Evolutionary conservation across 2,329 filamentous ascomycete species (phyloP), one percentile per base, ranked within the genome.

Genomic region (Beauveria brongniartii): DNA sequence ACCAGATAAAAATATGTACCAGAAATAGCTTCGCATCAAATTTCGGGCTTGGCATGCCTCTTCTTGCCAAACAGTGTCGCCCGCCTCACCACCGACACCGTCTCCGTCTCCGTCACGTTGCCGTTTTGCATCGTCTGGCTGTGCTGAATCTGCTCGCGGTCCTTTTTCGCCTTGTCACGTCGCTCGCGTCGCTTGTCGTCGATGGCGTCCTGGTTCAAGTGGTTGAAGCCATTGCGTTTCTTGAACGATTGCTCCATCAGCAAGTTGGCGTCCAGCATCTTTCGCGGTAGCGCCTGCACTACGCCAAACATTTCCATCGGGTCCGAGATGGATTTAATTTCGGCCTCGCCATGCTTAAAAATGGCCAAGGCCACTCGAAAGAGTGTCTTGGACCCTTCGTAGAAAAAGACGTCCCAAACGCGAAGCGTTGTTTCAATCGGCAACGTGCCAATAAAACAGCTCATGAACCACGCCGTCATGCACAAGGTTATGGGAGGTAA

Each of bases 391-490:
- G 89, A 92, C 3, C 93, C 93, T 74, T 97, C 93, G 73, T 95
- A 96, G 72, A 97, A 96, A 70, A 97, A 92, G 1, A 91, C 85
- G 68, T 97, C 93, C 93, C 93, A 97, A 1, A 97, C 91, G 8
- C 93, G 88, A 20, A 97, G 82, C 0, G 92, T 93, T 20, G 89
- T 91, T 75, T 97, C 93, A 64, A 96, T 92, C 2, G 93, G 93
- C 20, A 97, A 78, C 0, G 91, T 96, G 58, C 92, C 92, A 63
- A 97, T 94, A 73, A 94, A 97, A 68, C 94, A 90, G 54, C 90
- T 95, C 93, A 97, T 97, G 73, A 97, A 95, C 93, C 93, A 97
- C 4, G 92, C 90, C 10, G 92, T 96, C 73, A 94, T 91, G 67
- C 92, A 95, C 5, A 97, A 82, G 0, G 91, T 94, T 65, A 97